Percentiles rank a stretch among this genome's conserved stretches.
phyloP scores from a whole-genome alignment of 2,329 filamentous ascomycete species.

The Diaporthe vaccinii region DNA sequence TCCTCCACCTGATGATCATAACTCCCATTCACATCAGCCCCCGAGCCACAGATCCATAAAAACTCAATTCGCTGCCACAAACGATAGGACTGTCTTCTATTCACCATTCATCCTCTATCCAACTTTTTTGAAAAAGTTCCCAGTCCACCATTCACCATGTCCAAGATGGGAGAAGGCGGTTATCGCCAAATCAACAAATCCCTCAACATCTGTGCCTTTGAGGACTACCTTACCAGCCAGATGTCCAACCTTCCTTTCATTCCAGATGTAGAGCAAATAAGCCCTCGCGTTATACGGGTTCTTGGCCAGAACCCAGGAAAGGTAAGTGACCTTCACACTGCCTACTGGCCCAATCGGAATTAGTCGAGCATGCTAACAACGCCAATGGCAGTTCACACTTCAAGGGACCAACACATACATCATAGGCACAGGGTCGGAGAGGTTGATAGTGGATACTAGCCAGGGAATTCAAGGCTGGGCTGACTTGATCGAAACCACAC shows the following conservation, averaged over 20 bases:
- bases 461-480: conserved; percentile 75
- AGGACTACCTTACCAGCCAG: conserved; percentile 61
- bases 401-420: conserved; percentile 84
- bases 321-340: conserved; percentile 44
- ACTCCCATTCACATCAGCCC: neutral
- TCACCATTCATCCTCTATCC: neutral
- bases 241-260: conserved; percentile 52
- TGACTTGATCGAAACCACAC: conserved; percentile 49
- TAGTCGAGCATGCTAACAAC: conserved; percentile 3
- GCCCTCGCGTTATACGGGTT: conserved; percentile 56
- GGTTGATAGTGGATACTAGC: conserved; percentile 80
- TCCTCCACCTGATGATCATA: neutral
- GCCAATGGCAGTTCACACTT: conserved; percentile 59
- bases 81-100: neutral
- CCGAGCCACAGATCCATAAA: neutral
- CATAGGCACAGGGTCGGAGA: conserved; percentile 71
- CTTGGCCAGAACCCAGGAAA: conserved; percentile 60
- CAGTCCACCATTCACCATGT: conserved; percentile 12
- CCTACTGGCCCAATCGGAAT: neutral
- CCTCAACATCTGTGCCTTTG: conserved; percentile 61
- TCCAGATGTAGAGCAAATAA: conserved; percentile 52
- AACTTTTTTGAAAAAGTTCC: neutral
- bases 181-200: conserved; percentile 62
- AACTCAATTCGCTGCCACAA: neutral
- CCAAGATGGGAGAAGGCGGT: conserved; percentile 47